Evolutionary conservation across 306 rosid genomes (phyloP), one percentile per base, ranked within the genome.

Genomic region (Mimosa pudica): DNA sequence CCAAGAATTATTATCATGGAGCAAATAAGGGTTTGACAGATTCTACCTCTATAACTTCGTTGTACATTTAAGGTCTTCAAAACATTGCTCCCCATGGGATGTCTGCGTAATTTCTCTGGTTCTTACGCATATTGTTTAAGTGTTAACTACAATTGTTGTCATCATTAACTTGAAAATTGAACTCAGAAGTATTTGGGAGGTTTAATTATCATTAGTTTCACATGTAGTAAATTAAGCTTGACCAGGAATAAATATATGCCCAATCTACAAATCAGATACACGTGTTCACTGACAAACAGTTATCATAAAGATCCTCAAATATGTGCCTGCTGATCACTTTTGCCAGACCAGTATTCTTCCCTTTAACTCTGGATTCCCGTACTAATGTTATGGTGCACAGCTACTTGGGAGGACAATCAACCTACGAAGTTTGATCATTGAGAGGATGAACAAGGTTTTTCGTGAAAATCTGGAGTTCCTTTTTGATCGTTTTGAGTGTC

Each of bases 401-500:
- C 85, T 95, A 65, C 98, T 95, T 80, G 98, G 98, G 80, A 95
- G 98, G 90, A 92, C 90, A 75, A 83, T 95, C 79, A 88, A 95
- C 81, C 84, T 95, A 83, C 89, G 98, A 83, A 92, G 97, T 83
- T 87, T 92, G 90, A 88, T 92, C 79, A 82, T 86, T 51, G 95
- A 91, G 79, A 80, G 92, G 85, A 89, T 95, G 93, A 95, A 90
- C 89, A 95, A 90, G 85, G 79, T 83, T 84, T 95, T 95, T 81
- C 90, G 97, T 54, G 96, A 92, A 77, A 95, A 95, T 87, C 90
- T 95, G 20, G 98, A 95, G 90, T 95, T 92, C 85, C 87, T 95
- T 68, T 95, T 88, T 83, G 98, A 92, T 85, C 95, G 98, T 74
- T 95, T 95, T 64, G 98, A 95, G 89, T 95, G 97, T 84, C 98